Evolutionary conservation across 805 yeast genomes (phyloP).

Genomic region (Saccharomycopsis oosterbeekiorum): DNA sequence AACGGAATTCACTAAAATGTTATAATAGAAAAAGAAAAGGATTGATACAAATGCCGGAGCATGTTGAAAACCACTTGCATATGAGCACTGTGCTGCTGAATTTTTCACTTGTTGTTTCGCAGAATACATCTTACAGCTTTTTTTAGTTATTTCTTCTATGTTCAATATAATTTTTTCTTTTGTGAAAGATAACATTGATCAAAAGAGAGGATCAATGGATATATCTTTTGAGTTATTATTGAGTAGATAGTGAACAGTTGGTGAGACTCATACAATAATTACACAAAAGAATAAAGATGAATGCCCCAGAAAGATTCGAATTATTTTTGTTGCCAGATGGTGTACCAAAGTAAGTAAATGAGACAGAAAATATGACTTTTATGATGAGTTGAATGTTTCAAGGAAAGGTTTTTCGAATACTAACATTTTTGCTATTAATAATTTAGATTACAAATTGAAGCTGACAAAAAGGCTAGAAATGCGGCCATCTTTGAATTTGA

Average conservation of each 20-base stretch:
- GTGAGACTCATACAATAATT: not conserved
- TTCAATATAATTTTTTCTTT: too few species aligned
- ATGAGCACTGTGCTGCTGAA: too few species aligned
- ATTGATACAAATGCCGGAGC: too few species aligned
- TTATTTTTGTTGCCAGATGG: slow-evolving; percentile 96
- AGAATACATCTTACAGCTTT: too few species aligned
- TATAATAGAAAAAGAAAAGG: too few species aligned
- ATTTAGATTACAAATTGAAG: slow-evolving; percentile 64
- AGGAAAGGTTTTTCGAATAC: not conserved
- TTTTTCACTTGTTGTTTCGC: too few species aligned
- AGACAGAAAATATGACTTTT: not conserved
- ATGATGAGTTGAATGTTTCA: not conserved
- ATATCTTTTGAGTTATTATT: too few species aligned
- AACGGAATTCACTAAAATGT: too few species aligned
- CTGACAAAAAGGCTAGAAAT: slow-evolving; percentile 92
- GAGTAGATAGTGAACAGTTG: not conserved
- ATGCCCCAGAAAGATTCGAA: slow-evolving; percentile 99
- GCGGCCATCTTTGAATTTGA: slow-evolving; percentile 89
- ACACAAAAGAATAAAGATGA: slow-evolving; percentile 42
- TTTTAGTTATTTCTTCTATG: too few species aligned
- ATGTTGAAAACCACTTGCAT: too few species aligned
- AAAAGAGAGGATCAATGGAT: too few species aligned
- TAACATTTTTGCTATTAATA: not conserved
- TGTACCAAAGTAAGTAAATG: slow-evolving; percentile 63
- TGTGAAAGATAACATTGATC: too few species aligned